Evolutionary conservation across 106 monocot species (phyloP), one percentile per base, ranked within the genome.

Genomic region (Alisma plantagoaquatica): DNA sequence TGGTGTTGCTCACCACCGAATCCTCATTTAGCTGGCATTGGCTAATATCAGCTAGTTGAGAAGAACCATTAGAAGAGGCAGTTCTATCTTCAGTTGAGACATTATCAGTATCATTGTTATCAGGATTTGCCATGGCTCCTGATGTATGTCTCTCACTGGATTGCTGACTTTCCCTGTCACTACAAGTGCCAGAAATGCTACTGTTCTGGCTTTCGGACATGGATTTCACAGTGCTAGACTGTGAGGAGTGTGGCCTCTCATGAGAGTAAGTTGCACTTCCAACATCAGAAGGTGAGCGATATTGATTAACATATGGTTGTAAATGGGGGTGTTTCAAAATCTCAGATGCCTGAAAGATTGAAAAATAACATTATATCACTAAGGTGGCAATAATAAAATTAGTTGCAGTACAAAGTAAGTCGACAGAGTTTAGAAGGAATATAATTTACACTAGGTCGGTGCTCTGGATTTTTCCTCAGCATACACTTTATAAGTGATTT

Each of bases 381-480:
- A n/a, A n/a, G n/a, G n/a, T n/a, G n/a, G n/a, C n/a, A n/a, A n/a
- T n/a, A n/a, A n/a, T n/a, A n/a, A n/a, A n/a, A n/a, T n/a, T n/a
- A n/a, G n/a, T n/a, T n/a, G n/a, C n/a, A n/a, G n/a, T n/a, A n/a
- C n/a, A n/a, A n/a, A n/a, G n/a, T n/a, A n/a, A n/a, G n/a, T n/a
- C n/a, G n/a, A n/a, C n/a, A n/a, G n/a, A n/a, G n/a, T n/a, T n/a
- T n/a, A n/a, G 41, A 7, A 44, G 2, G 12, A 58, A 43, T 11
- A 27, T 11, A 27, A 63, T 77, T 80, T 84, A 94, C 94, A 66
- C 54, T 94, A 41, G 94, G 94, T 35, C 94, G 83, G 54, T 88
- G 74, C 52, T 94, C 94, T 20, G 94, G 94, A 47, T 79, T 94
- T 73, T 94, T 94, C 60, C 88, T 83, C 32, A 94, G 57, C 94